phyloP scores from a whole-genome alignment of 768 basidiomycete genomes.

The Leccinum rimulosum region DNA sequence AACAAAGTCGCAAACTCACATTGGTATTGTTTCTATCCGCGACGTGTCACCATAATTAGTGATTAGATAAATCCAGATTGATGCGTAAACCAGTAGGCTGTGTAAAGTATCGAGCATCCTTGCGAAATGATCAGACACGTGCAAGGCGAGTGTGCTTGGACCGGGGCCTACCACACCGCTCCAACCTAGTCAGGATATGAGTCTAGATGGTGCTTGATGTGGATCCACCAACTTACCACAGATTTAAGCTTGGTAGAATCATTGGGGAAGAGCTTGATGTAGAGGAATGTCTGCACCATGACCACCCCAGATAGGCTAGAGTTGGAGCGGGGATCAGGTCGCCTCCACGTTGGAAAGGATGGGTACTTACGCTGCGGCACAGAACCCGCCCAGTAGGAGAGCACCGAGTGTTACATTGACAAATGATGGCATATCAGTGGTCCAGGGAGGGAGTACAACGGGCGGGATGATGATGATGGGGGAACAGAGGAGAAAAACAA shows the following conservation, averaged over 20 bases:
- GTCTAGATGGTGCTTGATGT: neutral
- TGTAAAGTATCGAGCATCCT: slow-evolving; percentile 40
- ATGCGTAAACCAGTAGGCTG: slow-evolving; percentile 38
- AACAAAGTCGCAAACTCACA: slow-evolving; percentile 29
- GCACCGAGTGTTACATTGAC: slow-evolving; percentile 27
- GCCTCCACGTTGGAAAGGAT: neutral
- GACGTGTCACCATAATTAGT: slow-evolving; percentile 37
- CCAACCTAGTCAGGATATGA: slow-evolving; percentile 19
- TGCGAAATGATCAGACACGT: neutral
- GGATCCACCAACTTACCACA: slow-evolving; percentile 14
- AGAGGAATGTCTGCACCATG: slow-evolving; percentile 27
- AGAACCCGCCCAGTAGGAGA: slow-evolving; percentile 30
- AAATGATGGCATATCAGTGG: slow-evolving; percentile 7
- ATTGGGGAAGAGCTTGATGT: slow-evolving; percentile 29
- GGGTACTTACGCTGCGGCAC: slow-evolving; percentile 26
- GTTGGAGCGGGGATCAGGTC: neutral
- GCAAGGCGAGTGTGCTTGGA: neutral
- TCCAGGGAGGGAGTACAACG: neutral
- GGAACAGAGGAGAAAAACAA: neutral
- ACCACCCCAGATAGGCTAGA: slow-evolving; percentile 30
- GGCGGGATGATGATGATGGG: neutral
- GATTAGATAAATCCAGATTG: slow-evolving; percentile 46
- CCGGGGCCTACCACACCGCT: slow-evolving; percentile 22
- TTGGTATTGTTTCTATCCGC: slow-evolving; percentile 43
- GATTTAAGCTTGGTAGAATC: slow-evolving; percentile 23